A percentile compares a stretch with the other conserved stretches of the same genome.
phyloP scores from a whole-genome alignment of 108 stramenopile genomes.

The Fragilaria radians region DNA sequence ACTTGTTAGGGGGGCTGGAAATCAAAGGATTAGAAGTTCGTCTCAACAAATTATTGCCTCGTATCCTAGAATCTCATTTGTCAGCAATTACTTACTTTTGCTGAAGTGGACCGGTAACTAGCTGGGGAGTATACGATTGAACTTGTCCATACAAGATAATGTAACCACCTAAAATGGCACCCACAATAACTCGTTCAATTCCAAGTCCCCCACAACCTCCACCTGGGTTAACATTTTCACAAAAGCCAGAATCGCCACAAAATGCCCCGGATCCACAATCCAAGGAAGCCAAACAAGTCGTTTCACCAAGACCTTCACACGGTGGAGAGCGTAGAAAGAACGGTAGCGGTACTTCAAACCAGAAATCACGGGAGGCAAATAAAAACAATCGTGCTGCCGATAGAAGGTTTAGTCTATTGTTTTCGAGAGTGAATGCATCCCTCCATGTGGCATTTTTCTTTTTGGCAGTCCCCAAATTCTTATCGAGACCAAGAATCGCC shows the following conservation, averaged over 20 bases:
- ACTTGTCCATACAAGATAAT: constrained; percentile 94
- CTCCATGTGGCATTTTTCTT: constrained; percentile 63
- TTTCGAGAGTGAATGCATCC: constrained; percentile 75
- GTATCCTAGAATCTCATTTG: no score
- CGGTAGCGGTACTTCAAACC: constrained; percentile 94
- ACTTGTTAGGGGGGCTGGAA: constrained; percentile 62
- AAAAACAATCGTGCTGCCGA: constrained; percentile 85
- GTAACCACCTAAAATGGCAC: constrained; percentile 89
- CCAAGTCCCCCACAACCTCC: constrained; percentile 83
- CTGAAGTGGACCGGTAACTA: constrained; percentile 75
- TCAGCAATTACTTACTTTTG: constrained; percentile 54
- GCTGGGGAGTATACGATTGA: constrained; percentile 89
- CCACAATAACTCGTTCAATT: constrained; percentile 68
- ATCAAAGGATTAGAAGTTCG: no score
- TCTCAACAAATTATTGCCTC: no score
- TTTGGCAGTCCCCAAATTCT: constrained; percentile 74
- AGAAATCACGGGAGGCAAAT: constrained; percentile 91
- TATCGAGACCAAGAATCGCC: constrained; percentile 74
- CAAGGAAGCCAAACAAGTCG: constrained; percentile 28
- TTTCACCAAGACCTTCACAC: constrained; percentile 58
- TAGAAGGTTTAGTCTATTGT: constrained; percentile 77
- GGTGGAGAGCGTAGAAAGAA: constrained; percentile 84
- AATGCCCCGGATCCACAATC: constrained; percentile 55
- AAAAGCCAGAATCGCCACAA: constrained; percentile 36
- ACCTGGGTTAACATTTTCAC: constrained; percentile 59